Evolutionary conservation across 164 flowering plant species (phyloP).

Genomic region (Kalanchoe fedtschenkoi): DNA sequence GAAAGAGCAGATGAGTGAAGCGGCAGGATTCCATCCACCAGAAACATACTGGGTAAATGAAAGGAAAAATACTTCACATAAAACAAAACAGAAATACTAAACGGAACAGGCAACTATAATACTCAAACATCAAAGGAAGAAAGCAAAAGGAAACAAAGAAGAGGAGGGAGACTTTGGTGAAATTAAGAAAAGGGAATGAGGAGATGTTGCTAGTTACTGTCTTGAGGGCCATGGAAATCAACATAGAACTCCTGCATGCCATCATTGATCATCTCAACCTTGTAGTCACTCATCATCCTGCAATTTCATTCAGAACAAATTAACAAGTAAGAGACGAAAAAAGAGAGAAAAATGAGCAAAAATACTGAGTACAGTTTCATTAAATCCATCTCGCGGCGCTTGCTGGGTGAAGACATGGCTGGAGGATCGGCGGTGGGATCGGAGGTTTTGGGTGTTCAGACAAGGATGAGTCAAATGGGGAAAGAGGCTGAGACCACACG

Average conservation of each 20-base stretch:
- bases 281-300: conserved; percentile 81
- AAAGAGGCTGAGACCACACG: too few relatives aligned
- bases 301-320: conserved; percentile 7
- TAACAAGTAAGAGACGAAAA: not conserved
- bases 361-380: conserved; percentile 49
- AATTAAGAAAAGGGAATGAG: not conserved
- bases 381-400: conserved; percentile 74
- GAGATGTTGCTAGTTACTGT: conserved; percentile 48
- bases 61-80: too few relatives aligned
- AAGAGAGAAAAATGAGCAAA: not conserved
- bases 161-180: not conserved
- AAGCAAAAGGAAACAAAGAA: not conserved
- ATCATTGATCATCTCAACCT: conserved; percentile 92
- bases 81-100: too few relatives aligned
- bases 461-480: not conserved
- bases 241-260: conserved; percentile 93
- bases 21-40: too few relatives aligned
- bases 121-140: too few relatives aligned
- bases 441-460: not conserved
- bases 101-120: too few relatives aligned
- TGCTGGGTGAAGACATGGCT: conserved; percentile 70
- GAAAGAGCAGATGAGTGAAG: too few relatives aligned
- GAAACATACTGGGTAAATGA: too few relatives aligned
- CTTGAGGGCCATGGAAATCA: conserved; percentile 81
- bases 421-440: not conserved